Evolutionary conservation across 2,329 filamentous ascomycete species (phyloP).

Genomic region (Colletotrichum gigasporum): DNA sequence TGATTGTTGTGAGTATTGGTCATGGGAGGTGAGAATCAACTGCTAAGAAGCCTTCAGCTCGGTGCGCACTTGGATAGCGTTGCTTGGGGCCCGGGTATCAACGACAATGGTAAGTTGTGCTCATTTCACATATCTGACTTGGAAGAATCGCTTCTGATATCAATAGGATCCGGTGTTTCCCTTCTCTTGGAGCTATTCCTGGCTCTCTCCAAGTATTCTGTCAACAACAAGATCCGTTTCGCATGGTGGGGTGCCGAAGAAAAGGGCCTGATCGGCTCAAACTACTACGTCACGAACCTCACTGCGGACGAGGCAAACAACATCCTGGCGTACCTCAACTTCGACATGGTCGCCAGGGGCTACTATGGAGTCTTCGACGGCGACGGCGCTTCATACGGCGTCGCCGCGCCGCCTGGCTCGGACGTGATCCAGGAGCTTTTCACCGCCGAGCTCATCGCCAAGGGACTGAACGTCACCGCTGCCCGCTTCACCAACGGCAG

Average conservation of each 20-base stretch:
- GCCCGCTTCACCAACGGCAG: slow-evolving; percentile 54
- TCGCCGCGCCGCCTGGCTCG: slow-evolving; percentile 44
- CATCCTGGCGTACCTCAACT: slow-evolving; percentile 51
- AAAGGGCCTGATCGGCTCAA: slow-evolving; percentile 46
- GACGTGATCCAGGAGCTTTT: slow-evolving; percentile 46
- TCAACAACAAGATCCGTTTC: slow-evolving; percentile 50
- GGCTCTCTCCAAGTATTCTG: slow-evolving; percentile 45
- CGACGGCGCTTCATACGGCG: slow-evolving; percentile 45
- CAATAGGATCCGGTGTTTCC: slow-evolving; percentile 44
- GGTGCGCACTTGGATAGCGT: slow-evolving; percentile 56
- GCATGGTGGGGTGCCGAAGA: slow-evolving; percentile 58
- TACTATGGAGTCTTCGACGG: slow-evolving; percentile 48
- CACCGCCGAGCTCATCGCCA: slow-evolving; percentile 40
- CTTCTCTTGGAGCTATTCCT: slow-evolving; percentile 52
- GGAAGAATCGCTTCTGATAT: neutral
- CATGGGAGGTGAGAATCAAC: rapidly evolving
- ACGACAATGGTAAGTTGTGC: slow-evolving; percentile 49
- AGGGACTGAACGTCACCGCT: slow-evolving; percentile 43
- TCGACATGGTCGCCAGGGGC: slow-evolving; percentile 50
- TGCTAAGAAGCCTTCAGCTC: slow-evolving; percentile 32
- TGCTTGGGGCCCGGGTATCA: slow-evolving; percentile 54
- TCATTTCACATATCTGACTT: too few species aligned
- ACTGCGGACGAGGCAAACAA: slow-evolving; percentile 41
- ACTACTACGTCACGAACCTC: slow-evolving; percentile 49
- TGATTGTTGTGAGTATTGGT: slow-evolving; percentile 40